These are phyloP conservation scores for Xylaria cubensis DNA, from an alignment of 495 filamentous ascomycete species.

Conservation along the genomic window DNA sequence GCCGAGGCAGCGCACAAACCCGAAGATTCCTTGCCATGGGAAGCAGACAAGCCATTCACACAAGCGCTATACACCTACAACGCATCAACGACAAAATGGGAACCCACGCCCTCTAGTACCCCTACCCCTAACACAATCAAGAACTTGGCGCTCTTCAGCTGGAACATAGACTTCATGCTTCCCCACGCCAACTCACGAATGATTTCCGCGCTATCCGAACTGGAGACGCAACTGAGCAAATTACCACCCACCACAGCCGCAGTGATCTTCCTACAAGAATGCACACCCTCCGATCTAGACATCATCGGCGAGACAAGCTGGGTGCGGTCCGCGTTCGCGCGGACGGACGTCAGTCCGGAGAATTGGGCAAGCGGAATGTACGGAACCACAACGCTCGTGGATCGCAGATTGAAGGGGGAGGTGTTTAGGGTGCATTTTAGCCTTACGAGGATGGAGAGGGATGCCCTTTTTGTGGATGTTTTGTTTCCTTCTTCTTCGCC, in stretches of 20 bases:
- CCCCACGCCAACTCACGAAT: constrained; percentile 48
- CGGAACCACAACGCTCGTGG: constrained; percentile 61
- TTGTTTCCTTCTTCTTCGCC: neutral
- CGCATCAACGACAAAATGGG: constrained; percentile 25
- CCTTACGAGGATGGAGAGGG: constrained; percentile 52
- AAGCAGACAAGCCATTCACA: constrained; percentile 28
- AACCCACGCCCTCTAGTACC: neutral
- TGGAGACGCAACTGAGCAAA: constrained; percentile 34
- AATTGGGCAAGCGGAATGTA: constrained; percentile 46
- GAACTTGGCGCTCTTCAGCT: constrained; percentile 39
- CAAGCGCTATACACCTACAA: constrained; percentile 30
- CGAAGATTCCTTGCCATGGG: constrained; percentile 20
- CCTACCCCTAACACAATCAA: neutral
- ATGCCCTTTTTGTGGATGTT: constrained; percentile 59
- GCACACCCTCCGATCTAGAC: constrained; percentile 47
- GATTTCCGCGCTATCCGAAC: constrained; percentile 49
- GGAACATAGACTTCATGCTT: constrained; percentile 62
- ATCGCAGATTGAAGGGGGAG: constrained; percentile 42
- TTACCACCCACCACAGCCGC: constrained; percentile 29
- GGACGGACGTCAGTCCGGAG: constrained; percentile 51
- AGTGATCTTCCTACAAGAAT: constrained; percentile 62
- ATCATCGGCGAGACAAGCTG: constrained; percentile 48
- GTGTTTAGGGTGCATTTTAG: constrained; percentile 57
- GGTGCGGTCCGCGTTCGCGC: constrained; percentile 51
- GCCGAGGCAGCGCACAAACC: constrained; percentile 10